Percentiles rank a stretch among this genome's conserved stretches.
Evolutionary conservation across 2,329 filamentous ascomycete species (phyloP).

Genomic region (Verticillium klebahnii): DNA sequence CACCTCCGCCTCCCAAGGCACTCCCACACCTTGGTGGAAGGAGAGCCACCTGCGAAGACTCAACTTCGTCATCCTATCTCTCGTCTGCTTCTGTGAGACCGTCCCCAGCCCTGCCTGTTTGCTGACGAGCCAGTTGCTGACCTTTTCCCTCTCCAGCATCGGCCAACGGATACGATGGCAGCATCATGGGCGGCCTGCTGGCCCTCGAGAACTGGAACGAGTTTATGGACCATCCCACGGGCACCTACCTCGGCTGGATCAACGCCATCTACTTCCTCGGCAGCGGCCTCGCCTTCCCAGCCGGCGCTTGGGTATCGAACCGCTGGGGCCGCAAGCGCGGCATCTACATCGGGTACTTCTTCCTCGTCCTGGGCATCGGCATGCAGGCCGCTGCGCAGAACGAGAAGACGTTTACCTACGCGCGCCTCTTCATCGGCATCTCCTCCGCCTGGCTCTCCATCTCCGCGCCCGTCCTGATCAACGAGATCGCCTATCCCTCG

Average conservation of each 20-base stretch:
- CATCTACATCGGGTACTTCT: conserved; percentile 47
- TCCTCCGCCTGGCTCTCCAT: conserved; percentile 29
- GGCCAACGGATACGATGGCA: conserved; percentile 28
- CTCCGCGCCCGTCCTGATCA: conserved; percentile 46
- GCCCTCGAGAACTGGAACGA: conserved; percentile 38
- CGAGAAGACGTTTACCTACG: conserved; percentile 39
- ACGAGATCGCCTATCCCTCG: conserved; percentile 49
- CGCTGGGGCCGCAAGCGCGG: conserved; percentile 48
- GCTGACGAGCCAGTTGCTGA: neutral
- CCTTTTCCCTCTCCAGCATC: conserved; percentile 19
- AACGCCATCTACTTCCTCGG: conserved; percentile 57
- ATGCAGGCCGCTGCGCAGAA: conserved; percentile 50
- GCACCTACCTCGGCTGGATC: conserved; percentile 45
- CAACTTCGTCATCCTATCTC: conserved; percentile 32
- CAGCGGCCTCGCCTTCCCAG: conserved; percentile 49
- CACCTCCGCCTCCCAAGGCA: conserved; percentile 5
- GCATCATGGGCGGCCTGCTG: conserved; percentile 40
- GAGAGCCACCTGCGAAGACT: conserved; percentile 35
- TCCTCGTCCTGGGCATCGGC: conserved; percentile 52
- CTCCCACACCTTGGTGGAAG: conserved; percentile 35
- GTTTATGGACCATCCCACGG: conserved; percentile 41
- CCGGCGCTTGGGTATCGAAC: conserved; percentile 53
- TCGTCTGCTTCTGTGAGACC: conserved; percentile 17
- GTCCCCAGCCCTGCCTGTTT: neutral
- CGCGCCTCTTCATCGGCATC: conserved; percentile 53